A percentile compares a stretch with the other conserved stretches of the same genome.
Conservation (phyloP, 2,329 filamentous ascomycete genomes). For the Stachybotrys chlorohalonatus region DNA sequence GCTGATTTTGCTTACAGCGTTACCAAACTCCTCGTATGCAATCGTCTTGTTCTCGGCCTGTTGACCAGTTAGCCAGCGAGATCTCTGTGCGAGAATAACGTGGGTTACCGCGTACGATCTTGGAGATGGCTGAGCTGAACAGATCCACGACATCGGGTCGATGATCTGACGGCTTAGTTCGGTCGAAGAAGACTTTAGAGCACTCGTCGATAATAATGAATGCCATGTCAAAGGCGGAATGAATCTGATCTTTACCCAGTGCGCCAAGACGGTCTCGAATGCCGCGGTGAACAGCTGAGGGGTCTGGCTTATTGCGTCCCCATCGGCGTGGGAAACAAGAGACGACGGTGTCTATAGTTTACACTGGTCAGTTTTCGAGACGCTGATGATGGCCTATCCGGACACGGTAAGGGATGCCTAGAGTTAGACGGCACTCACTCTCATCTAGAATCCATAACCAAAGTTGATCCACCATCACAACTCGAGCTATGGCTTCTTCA, state of each 20-base stretch:
- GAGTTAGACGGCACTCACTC: slow-evolving; percentile 2
- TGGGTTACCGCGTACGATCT: slow-evolving; percentile 3
- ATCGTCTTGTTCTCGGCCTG: slow-evolving; percentile 8
- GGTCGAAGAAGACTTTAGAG: slow-evolving; percentile 10
- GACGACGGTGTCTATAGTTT: slow-evolving; percentile 22
- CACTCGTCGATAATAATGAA: slow-evolving; percentile 9
- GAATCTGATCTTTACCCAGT: slow-evolving; percentile 4
- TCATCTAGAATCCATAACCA: slow-evolving; percentile 11
- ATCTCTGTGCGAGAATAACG: too few relatives aligned
- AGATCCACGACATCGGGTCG: slow-evolving; percentile 9
- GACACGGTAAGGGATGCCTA: neutral
- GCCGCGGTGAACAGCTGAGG: slow-evolving; percentile 23
- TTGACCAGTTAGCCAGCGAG: neutral
- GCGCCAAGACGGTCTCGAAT: slow-evolving; percentile 24
- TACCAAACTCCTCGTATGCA: slow-evolving; percentile 8
- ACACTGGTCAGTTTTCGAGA: slow-evolving; percentile 4
- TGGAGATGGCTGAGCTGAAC: slow-evolving; percentile 10
- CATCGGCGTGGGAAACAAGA: slow-evolving; percentile 28
- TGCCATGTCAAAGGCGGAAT: slow-evolving; percentile 7
- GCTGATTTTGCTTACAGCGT: slow-evolving; percentile 10
- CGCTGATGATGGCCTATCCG: neutral
- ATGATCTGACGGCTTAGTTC: slow-evolving; percentile 6
- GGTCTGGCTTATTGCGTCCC: slow-evolving; percentile 25
- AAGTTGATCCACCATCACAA: slow-evolving; percentile 10
- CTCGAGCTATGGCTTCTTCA: slow-evolving; percentile 5